Evolutionary conservation across 1,284 basidiomycete genomes (phyloP).

Genomic region (Apiotrichum veenhuisii): DNA sequence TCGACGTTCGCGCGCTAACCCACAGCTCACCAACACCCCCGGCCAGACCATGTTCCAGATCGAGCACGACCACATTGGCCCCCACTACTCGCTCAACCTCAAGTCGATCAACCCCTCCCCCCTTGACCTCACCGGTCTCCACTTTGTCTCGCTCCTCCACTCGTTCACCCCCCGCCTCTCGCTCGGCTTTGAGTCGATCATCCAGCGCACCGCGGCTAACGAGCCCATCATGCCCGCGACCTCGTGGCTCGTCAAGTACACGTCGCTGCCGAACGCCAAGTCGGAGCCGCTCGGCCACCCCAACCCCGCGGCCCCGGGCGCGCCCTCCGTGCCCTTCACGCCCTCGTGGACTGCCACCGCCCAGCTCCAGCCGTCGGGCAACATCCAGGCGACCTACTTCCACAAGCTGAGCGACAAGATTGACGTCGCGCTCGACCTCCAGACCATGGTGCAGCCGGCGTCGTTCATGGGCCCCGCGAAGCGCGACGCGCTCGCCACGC

Average conservation of each 20-base stretch:
- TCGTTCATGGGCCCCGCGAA: constrained; percentile 55
- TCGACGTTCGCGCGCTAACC: not conserved
- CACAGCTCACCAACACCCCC: constrained; percentile 48
- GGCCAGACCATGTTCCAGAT: constrained; percentile 86
- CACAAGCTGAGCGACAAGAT: constrained; percentile 93
- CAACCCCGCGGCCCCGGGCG: constrained; percentile 26
- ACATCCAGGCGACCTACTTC: constrained; percentile 92
- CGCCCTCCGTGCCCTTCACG: constrained; percentile 34
- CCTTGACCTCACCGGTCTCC: constrained; percentile 86
- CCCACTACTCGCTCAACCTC: constrained; percentile 80
- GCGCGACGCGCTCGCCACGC: constrained; percentile 84
- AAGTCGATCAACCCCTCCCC: constrained; percentile 93
- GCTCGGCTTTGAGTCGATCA: constrained; percentile 83
- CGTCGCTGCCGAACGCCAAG: constrained; percentile 53
- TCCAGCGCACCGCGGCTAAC: constrained; percentile 70
- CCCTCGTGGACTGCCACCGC: constrained; percentile 90
- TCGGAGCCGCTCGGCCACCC: constrained; percentile 12
- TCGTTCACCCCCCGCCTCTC: constrained; percentile 91
- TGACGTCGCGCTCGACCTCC: constrained; percentile 95
- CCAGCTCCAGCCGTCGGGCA: constrained; percentile 77
- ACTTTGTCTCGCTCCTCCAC: constrained; percentile 89
- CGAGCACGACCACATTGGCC: constrained; percentile 91
- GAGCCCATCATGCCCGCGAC: constrained; percentile 66
- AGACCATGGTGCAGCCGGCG: constrained; percentile 69
- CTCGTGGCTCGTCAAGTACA: constrained; percentile 86